phyloP scores from a whole-genome alignment of 2,329 filamentous ascomycete genomes.

The Fusarium lateritium region DNA sequence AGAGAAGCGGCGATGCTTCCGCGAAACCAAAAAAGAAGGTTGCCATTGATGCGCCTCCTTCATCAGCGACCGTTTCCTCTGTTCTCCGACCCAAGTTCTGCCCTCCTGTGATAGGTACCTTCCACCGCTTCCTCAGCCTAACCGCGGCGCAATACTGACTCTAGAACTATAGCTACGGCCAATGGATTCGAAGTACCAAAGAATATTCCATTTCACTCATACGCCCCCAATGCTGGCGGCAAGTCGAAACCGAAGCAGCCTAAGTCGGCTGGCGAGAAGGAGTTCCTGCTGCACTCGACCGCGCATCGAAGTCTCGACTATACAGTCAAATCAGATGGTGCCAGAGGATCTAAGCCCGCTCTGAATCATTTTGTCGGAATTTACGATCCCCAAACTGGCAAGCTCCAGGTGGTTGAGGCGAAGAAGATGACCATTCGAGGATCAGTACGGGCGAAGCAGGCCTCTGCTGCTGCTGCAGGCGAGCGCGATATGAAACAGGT shows the following conservation, averaged over 20 bases:
- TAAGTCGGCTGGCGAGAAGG: slow-evolving; percentile 59
- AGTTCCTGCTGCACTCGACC: slow-evolving; percentile 71
- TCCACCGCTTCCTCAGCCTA: slow-evolving; percentile 3
- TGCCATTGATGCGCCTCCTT: slow-evolving; percentile 59
- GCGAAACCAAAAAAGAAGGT: slow-evolving; percentile 67
- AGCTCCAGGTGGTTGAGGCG: slow-evolving; percentile 73
- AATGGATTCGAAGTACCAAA: slow-evolving; percentile 56
- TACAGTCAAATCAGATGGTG: slow-evolving; percentile 66
- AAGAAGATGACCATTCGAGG: slow-evolving; percentile 75
- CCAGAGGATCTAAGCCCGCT: slow-evolving; percentile 53
- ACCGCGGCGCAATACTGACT: slow-evolving; percentile 41
- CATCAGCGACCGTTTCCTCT: slow-evolving; percentile 62
- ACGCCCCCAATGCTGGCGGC: slow-evolving; percentile 58
- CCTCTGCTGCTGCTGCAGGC: slow-evolving; percentile 62
- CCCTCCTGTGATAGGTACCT: slow-evolving; percentile 68
- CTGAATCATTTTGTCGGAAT: slow-evolving; percentile 76
- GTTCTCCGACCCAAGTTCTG: slow-evolving; percentile 62
- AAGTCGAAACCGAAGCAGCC: slow-evolving; percentile 56
- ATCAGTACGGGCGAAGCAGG: slow-evolving; percentile 69
- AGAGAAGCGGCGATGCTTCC: slow-evolving; percentile 61
- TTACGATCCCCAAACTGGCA: slow-evolving; percentile 72
- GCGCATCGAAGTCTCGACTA: slow-evolving; percentile 72
- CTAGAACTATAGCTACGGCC: slow-evolving; percentile 51
- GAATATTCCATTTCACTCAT: slow-evolving; percentile 63
- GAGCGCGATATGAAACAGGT: slow-evolving; percentile 52